Conservation (phyloP, 495 filamentous ascomycete genomes). For the Xylaria intraflava region DNA sequence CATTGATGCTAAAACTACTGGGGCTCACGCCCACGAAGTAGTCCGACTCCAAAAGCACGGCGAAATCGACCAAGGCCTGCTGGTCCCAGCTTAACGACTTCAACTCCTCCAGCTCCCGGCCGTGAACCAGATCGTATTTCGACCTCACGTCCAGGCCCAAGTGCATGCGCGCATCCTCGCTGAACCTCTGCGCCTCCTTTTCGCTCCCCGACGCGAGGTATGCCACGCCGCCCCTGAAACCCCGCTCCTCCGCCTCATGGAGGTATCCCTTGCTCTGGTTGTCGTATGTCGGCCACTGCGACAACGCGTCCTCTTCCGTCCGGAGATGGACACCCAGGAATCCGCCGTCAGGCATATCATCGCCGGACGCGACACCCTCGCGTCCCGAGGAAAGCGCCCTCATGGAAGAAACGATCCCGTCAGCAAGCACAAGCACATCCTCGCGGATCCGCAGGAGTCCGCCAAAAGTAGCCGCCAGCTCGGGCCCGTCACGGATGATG, state of each 20-base stretch:
- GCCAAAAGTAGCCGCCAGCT: constrained; percentile 36
- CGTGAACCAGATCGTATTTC: constrained; percentile 30
- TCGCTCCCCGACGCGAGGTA: constrained; percentile 38
- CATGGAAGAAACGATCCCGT: constrained; percentile 24
- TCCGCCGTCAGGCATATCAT: not conserved
- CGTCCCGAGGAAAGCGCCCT: constrained; percentile 13
- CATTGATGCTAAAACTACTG: constrained; percentile 41
- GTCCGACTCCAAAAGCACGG: constrained; percentile 31
- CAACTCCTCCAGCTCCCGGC: constrained; percentile 15
- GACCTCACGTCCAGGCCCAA: constrained; percentile 23
- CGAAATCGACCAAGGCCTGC: constrained; percentile 38
- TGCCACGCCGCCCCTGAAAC: constrained; percentile 25
- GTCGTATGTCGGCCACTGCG: constrained; percentile 36
- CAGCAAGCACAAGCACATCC: constrained; percentile 33
- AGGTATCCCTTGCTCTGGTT: constrained; percentile 35
- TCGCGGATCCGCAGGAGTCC: constrained; percentile 32
- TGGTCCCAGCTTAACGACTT: constrained; percentile 39
- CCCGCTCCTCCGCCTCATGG: constrained; percentile 16
- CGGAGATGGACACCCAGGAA: constrained; percentile 37
- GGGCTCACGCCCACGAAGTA: constrained; percentile 40
- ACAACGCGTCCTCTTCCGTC: constrained; percentile 36
- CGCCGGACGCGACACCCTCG: not conserved
- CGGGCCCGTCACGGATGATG: constrained; percentile 35
- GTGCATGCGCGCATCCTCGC: constrained; percentile 12
- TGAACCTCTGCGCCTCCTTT: constrained; percentile 30